Percentiles rank a stretch among this genome's conserved stretches.
Conservation (phyloP, 441 rosid species). For the Erodium chrysanthum region DNA sequence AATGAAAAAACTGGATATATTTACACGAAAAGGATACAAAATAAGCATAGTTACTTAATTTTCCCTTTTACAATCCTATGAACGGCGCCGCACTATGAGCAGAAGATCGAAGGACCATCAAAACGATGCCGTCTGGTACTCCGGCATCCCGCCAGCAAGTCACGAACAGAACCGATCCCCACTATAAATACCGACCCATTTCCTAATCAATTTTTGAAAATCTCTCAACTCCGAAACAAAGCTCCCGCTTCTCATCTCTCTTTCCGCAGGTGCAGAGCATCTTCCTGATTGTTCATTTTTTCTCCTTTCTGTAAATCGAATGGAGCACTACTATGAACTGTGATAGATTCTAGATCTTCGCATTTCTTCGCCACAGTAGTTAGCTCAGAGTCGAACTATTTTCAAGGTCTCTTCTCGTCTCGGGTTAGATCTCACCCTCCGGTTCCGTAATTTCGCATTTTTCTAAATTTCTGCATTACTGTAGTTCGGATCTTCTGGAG, state of each 20-base stretch:
- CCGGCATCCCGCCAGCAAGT: no score
- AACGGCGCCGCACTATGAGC: no score
- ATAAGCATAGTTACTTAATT: no score
- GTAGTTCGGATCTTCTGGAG: not conserved
- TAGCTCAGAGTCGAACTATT: not conserved
- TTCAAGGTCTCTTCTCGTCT: not conserved
- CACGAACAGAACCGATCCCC: not conserved
- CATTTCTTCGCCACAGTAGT: not conserved
- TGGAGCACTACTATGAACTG: not conserved
- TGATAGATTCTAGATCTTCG: not conserved
- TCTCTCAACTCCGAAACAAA: not conserved
- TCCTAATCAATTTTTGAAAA: not conserved
- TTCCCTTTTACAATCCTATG: no score
- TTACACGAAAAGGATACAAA: no score
- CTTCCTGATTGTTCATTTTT: not conserved
- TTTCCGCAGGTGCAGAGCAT: not conserved
- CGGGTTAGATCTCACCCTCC: not conserved
- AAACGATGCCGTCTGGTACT: no score
- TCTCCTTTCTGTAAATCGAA: not conserved
- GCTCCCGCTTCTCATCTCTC: constrained; percentile 1
- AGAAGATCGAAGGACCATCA: no score
- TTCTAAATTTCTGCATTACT: no score
- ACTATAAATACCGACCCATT: not conserved
- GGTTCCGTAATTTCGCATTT: not conserved
- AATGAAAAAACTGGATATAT: no score